These are phyloP conservation scores for Phytophthora cryptogea DNA, from an alignment of 352 stramenopile genomes.

Conservation along the genomic window DNA sequence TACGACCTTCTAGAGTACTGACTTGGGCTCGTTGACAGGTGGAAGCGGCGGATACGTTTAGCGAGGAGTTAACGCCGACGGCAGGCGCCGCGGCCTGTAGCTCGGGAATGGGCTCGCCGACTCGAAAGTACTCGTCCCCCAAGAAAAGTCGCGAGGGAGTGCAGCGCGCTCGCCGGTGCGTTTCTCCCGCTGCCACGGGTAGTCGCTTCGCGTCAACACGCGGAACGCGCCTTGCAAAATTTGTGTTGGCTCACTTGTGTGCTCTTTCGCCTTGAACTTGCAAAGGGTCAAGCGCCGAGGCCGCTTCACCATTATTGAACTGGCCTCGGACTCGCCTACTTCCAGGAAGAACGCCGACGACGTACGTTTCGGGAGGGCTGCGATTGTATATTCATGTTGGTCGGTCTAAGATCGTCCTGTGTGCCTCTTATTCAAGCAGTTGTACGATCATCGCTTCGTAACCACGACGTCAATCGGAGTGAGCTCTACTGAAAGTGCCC, in stretches of 20 bases:
- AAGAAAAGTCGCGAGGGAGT: slow-evolving; percentile 35
- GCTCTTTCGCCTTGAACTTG: slow-evolving; percentile 4
- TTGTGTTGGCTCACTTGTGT: slow-evolving; percentile 17
- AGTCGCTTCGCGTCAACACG: slow-evolving; percentile 23
- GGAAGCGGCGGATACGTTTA: slow-evolving; percentile 12
- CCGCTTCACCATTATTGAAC: slow-evolving; percentile 87
- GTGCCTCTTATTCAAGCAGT: slow-evolving; percentile 17
- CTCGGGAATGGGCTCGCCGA: slow-evolving; percentile 23
- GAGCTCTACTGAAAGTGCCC: slow-evolving; percentile 35
- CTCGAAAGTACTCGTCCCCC: slow-evolving; percentile 39
- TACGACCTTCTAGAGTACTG: background rate
- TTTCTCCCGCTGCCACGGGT: slow-evolving; percentile 9
- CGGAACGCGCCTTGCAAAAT: slow-evolving; percentile 14
- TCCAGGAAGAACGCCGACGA: slow-evolving; percentile 60
- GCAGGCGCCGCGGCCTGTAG: slow-evolving; percentile 3
- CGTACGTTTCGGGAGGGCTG: slow-evolving; percentile 24
- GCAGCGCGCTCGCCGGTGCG: slow-evolving; percentile 38
- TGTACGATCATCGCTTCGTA: slow-evolving; percentile 50
- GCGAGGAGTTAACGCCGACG: slow-evolving; percentile 15
- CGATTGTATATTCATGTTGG: background rate
- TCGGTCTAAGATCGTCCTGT: slow-evolving; percentile 4
- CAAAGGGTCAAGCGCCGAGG: slow-evolving; percentile 72
- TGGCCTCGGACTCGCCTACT: slow-evolving; percentile 63
- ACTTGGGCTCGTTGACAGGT: slow-evolving; percentile 18
- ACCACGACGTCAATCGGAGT: slow-evolving; percentile 55